These are phyloP conservation scores for Neurospora sublineolata DNA, from an alignment of 495 filamentous ascomycete species.

Conservation along the genomic window DNA sequence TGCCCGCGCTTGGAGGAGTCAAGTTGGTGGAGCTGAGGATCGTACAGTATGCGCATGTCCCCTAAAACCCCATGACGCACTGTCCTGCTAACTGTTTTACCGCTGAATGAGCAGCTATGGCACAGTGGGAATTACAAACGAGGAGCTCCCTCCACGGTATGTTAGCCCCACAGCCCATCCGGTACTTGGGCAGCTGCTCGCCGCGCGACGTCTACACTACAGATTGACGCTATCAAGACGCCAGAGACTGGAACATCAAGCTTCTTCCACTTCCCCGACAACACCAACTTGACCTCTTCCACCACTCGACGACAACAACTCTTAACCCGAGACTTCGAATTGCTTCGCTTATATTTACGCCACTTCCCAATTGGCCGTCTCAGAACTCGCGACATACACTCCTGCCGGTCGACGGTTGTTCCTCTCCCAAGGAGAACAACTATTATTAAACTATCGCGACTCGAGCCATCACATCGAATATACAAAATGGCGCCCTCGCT, in stretches of 20 bases:
- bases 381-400: background rate
- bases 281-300: background rate
- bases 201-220: background rate
- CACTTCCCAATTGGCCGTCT: background rate
- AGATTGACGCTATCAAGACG: background rate
- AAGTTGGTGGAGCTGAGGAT: background rate
- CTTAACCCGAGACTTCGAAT: background rate
- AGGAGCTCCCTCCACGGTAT: background rate
- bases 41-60: background rate
- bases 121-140: background rate
- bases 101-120: background rate
- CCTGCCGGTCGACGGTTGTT: background rate
- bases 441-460: background rate
- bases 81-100: background rate
- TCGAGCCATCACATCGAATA: background rate
- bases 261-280: background rate
- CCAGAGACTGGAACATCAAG: background rate
- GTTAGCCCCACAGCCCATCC: background rate
- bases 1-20: background rate
- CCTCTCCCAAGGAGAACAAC: background rate
- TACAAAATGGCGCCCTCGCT: constrained; percentile 36
- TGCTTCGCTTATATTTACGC: background rate
- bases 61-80: background rate
- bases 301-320: background rate
- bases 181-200: background rate